These are phyloP conservation scores for Kentomonas sorsogonicus DNA, from an alignment of 208 protist genomes.

Conservation along the genomic window DNA sequence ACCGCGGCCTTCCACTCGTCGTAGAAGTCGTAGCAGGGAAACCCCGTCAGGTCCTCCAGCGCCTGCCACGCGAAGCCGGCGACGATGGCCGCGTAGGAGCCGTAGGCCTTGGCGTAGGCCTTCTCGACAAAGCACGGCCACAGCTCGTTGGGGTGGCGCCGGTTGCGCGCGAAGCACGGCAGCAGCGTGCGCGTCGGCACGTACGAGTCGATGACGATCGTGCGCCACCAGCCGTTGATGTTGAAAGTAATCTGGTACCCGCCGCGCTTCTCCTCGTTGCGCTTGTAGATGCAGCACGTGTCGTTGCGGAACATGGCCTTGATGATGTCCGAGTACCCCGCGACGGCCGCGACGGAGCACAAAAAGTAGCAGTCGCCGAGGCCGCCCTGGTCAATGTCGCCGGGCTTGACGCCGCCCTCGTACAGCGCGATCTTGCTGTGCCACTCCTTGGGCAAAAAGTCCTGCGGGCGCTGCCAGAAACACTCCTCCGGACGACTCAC, in stretches of 20 bases:
- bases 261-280: slow-evolving; percentile 39
- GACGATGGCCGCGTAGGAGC: slow-evolving; percentile 68
- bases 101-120: slow-evolving; percentile 80
- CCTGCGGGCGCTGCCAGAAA: slow-evolving; percentile 42
- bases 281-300: slow-evolving; percentile 26
- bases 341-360: slow-evolving; percentile 37
- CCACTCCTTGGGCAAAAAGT: slow-evolving; percentile 45
- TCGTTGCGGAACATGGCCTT: slow-evolving; percentile 42
- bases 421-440: slow-evolving; percentile 36
- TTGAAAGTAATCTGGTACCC: slow-evolving; percentile 51
- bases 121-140: slow-evolving; percentile 80
- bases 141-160: slow-evolving; percentile 46
- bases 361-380: slow-evolving; percentile 74
- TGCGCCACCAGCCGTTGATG: slow-evolving; percentile 63
- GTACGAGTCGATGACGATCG: slow-evolving; percentile 62
- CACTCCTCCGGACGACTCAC: slow-evolving; percentile 23
- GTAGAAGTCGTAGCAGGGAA: slow-evolving; percentile 38
- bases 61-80: slow-evolving; percentile 50
- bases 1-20: slow-evolving; percentile 35
- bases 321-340: slow-evolving; percentile 30
- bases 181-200: slow-evolving; percentile 36
- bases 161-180: slow-evolving; percentile 44
- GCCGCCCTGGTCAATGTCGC: slow-evolving; percentile 64
- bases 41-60: slow-evolving; percentile 63
- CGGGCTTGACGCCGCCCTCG: slow-evolving; percentile 24